phyloP scores from a whole-genome alignment of 345 rosid species.

The Syzygium oleosum region DNA sequence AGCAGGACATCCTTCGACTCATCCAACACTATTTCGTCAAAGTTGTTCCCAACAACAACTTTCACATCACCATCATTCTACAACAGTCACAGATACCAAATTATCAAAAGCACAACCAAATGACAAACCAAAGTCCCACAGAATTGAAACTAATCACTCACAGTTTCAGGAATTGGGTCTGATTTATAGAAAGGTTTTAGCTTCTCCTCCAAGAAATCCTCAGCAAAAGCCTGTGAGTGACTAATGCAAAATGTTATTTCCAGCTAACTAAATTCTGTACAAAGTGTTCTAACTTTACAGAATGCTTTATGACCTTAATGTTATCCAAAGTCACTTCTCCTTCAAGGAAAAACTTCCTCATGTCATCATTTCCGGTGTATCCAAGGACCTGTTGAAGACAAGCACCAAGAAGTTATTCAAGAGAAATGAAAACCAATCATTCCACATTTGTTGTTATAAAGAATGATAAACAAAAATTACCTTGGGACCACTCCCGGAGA shows the following conservation, averaged over 20 bases:
- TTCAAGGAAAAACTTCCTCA: constrained; percentile 52
- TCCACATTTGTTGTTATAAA: neutral
- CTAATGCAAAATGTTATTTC: neutral
- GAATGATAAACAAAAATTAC: constrained; percentile 22
- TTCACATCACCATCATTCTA: constrained; percentile 97
- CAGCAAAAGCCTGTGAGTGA: constrained; percentile 45
- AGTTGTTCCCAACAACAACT: constrained; percentile 87
- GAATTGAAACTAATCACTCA: constrained; percentile 17
- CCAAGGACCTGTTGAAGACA: constrained; percentile 51
- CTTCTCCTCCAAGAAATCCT: constrained; percentile 61
- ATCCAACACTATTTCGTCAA: constrained; percentile 85
- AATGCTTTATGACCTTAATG: constrained; percentile 46
- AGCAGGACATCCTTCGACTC: constrained; percentile 96
- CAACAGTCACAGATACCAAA: neutral
- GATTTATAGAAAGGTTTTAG: constrained; percentile 93
- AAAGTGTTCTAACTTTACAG: neutral
- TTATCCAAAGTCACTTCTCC: constrained; percentile 61
- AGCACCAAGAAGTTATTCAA: neutral
- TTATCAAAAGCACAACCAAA: constrained; percentile 4
- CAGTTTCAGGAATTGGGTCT: constrained; percentile 89
- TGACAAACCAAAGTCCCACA: neutral
- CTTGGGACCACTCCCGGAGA: constrained; percentile 51
- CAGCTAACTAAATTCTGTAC: neutral
- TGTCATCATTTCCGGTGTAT: constrained; percentile 85
- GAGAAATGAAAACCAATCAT: neutral